Percentiles rank a stretch among this genome's conserved stretches.
Evolutionary conservation across 495 filamentous ascomycete species (phyloP).

Genomic region (Thermothielavioides terrestris): DNA sequence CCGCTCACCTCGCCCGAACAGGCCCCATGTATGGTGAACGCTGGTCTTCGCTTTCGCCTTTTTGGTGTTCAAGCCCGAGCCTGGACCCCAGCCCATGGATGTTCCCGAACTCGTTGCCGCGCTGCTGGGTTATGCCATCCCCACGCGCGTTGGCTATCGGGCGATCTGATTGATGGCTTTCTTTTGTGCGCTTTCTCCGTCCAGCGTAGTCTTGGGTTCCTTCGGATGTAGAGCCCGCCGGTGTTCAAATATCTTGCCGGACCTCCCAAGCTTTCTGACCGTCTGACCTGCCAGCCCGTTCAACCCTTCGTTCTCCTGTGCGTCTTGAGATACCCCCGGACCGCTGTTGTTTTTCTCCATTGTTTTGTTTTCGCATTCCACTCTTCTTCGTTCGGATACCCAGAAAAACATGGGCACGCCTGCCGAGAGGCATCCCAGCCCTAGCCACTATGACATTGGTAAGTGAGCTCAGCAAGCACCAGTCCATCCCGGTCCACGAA

Average conservation of each 20-base stretch:
- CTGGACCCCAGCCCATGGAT: neutral
- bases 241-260: conserved; percentile 8
- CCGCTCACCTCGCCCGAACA: conserved; percentile 7
- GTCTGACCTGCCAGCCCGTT: neutral
- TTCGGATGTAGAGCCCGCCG: neutral
- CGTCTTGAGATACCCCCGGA: conserved; percentile 14
- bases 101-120: conserved; percentile 26
- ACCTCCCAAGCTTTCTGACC: conserved; percentile 1
- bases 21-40: neutral
- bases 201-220: conserved; percentile 18
- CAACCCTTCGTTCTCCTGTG: neutral
- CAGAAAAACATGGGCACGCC: conserved; percentile 16
- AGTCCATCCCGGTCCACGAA: neutral
- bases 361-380: neutral
- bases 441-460: conserved; percentile 31
- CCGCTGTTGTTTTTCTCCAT: neutral
- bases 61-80: conserved; percentile 3
- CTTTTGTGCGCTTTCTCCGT: neutral
- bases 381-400: conserved; percentile 5
- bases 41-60: conserved; percentile 6
- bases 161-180: neutral
- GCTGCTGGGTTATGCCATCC: conserved; percentile 9
- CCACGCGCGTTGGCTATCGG: conserved; percentile 1
- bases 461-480: neutral
- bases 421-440: conserved; percentile 10